A percentile compares a stretch with the other conserved stretches of the same genome.
Conservation (phyloP, 2,329 filamentous ascomycete genomes). For the Colletotrichum tamarilloi region DNA sequence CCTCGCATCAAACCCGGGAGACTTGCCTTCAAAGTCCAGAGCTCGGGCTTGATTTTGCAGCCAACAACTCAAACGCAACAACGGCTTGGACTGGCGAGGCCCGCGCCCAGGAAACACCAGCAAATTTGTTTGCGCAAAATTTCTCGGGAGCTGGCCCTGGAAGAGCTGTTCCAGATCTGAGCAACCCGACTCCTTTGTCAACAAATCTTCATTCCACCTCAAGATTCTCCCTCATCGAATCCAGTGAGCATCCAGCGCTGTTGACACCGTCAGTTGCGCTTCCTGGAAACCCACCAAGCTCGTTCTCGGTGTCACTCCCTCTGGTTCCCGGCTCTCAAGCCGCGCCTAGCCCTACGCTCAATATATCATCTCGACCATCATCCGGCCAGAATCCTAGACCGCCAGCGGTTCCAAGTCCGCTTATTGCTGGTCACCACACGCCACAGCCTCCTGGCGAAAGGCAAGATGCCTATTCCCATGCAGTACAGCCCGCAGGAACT, state of each 20-base stretch:
- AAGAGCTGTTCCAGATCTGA: background rate
- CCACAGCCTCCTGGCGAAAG: background rate
- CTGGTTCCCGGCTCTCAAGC: background rate
- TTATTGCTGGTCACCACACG: background rate
- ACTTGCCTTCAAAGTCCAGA: background rate
- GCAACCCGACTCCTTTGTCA: background rate
- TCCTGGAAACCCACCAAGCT: background rate
- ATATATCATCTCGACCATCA: background rate
- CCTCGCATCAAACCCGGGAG: constrained; percentile 49
- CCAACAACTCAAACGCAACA: background rate
- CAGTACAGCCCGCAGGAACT: background rate
- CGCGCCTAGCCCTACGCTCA: background rate
- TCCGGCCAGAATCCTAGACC: background rate
- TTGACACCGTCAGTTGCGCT: background rate
- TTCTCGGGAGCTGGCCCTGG: background rate
- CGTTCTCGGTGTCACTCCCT: background rate
- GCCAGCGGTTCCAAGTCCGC: background rate
- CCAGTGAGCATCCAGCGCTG: background rate
- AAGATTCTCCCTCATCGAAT: background rate
- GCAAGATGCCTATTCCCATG: background rate
- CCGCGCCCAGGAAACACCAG: background rate
- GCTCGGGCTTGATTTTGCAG: background rate
- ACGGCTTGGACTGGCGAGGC: background rate
- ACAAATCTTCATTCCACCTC: background rate
- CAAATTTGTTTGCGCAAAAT: background rate